A percentile compares a stretch with the other conserved stretches of the same genome.
These are phyloP conservation scores for Cetradonia linearis DNA, from an alignment of 495 filamentous ascomycete species.

Conservation along the genomic window DNA sequence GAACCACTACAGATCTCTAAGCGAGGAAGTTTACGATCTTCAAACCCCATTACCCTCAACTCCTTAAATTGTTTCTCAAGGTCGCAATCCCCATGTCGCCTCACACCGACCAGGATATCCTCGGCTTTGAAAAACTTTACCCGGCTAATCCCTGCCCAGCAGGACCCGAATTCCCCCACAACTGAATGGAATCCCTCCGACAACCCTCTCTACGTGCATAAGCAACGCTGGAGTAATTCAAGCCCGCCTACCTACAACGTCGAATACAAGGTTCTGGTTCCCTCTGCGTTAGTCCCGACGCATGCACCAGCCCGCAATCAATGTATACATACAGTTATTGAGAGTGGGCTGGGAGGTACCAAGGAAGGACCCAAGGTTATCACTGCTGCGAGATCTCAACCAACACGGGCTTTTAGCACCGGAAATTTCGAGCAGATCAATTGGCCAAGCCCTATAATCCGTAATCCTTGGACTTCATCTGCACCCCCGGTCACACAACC, in stretches of 20 bases:
- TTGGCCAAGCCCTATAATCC: constrained; percentile 5
- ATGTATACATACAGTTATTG: background rate
- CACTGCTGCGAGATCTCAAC: background rate
- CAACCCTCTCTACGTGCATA: constrained; percentile 4
- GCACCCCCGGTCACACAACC: background rate
- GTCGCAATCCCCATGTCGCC: background rate
- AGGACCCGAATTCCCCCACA: background rate
- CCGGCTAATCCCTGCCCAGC: constrained; percentile 1
- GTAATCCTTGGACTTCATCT: background rate
- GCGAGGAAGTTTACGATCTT: constrained; percentile 11
- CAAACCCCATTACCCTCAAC: background rate
- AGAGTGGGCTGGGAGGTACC: background rate
- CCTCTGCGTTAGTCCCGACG: background rate
- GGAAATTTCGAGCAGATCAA: background rate
- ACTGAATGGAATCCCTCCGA: background rate
- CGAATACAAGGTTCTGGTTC: background rate
- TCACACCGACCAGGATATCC: constrained; percentile 2
- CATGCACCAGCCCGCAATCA: constrained; percentile 9
- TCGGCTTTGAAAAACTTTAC: background rate
- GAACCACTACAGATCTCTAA: constrained; percentile 17
- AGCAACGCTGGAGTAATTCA: constrained; percentile 6
- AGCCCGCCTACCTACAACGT: background rate
- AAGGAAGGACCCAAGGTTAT: background rate
- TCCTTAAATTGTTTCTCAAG: background rate
- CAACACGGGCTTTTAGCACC: constrained; percentile 8